Base-by-base conservation (phyloP, 1,139 yeast genomes). In the Insectozyma bohioensis region DNA sequence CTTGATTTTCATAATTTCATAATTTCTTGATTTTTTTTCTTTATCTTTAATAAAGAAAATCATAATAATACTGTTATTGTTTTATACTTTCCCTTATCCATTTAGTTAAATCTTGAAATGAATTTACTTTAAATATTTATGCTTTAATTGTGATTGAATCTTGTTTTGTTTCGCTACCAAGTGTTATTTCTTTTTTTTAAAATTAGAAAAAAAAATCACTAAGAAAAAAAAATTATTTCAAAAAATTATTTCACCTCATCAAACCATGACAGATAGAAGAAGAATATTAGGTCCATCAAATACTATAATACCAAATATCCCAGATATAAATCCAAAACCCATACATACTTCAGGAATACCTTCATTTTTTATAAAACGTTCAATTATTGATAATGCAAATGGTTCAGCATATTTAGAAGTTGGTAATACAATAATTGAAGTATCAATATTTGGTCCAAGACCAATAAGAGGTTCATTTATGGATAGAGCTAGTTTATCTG, bases 381-480 rank as follows among this genome's bases (percentile, higher is more conserved):
- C 86, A 2, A 61, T 62, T 17, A 77, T 84, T 13, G 73, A 76
- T 24, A 85, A 85, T 45, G 83, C 92, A 28, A 83, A 81, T 49
- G 97, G 97, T 2, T 86, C 95, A 7, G 75, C 94, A 9, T 85
- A 82, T 48, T 54, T 86, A 23, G 97, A 90, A 55, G 68, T 74
- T 9, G 83, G 75, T 11, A 72, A 72, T 32, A 75, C 78, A 19
- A 69, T 80, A 24, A 61, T 88, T 6, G 78, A 83, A 40, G 81
- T 82, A 1, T 73, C 88, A 2, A 82, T 90, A 0, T 86, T 82
- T 56, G 97, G 97, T 0, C 97, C 97, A 8, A 72, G 92, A 44
- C 96, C 97, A 5, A 80, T 85, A 30, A 68, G 86, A 41, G 88
- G 90, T 0, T 75, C 86, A 2, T 85, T 85, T 53, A 69, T 78